Evolutionary conservation across 441 rosid species (phyloP), one percentile per base, ranked within the genome.

Genomic region (Gossypium trilobum): DNA sequence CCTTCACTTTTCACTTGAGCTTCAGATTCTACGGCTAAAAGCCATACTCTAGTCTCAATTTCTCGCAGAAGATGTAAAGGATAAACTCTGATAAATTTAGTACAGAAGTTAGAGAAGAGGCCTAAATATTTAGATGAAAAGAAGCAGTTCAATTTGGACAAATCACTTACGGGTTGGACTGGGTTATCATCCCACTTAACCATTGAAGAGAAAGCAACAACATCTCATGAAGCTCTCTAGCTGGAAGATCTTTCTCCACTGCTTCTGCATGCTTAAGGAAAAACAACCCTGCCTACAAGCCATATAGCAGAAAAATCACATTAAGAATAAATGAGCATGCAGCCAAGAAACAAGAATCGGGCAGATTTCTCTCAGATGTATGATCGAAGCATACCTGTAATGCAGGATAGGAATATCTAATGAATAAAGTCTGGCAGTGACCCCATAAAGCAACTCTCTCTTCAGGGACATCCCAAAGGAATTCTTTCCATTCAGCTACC

Each of bases 391-490:
- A 64, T 65, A 95, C 99, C 95, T 87, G 91, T 68, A 92, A 82
- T 78, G 95, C 87, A 68, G 95, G 95, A 75, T 91, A 95, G 74
- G 96, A 85, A 79, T 89, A 85, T 88, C 96, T 83, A 69, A 88
- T 83, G 79, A 95, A 93, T 75, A 95, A 83, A 2, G 89, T 88
- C 85, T 95, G 99, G 82, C 99, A 95, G 80, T 95, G 99, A 71
- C 89, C 89, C 98, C 99, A 95, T 75, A 95, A 80, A 71, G 98
- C 95, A 78, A 92, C 89, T 87, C 98, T 88, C 85, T 95, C 99
- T 84, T 95, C 99, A 52, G 95, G 95, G 78, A 95, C 97, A 87
- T 95, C 99, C 99, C 99, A 95, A 60, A 95, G 99, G 82, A 95
- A 95, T 78, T 92, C 98, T 82, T 89, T 92, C 99, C 99, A 95